Percentiles rank a stretch among this genome's conserved stretches.
phyloP scores from a whole-genome alignment of 2,329 filamentous ascomycete species.

The Septoria petroselini region DNA sequence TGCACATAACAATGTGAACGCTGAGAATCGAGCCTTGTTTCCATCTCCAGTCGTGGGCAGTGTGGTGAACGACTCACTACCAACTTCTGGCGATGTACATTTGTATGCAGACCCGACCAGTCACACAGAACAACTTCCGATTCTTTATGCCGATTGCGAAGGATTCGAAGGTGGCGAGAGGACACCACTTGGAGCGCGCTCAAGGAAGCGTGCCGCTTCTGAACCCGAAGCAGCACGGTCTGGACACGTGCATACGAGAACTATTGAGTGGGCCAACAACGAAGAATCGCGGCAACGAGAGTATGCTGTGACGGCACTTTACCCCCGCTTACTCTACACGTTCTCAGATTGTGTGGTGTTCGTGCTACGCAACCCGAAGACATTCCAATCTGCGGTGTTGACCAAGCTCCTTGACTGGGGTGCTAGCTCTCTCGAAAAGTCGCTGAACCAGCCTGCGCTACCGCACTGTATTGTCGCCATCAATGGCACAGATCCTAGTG shows the following conservation, averaged over 20 bases:
- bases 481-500: slow-evolving; percentile 36
- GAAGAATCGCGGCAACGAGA: slow-evolving; percentile 37
- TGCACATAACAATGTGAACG: slow-evolving; percentile 26
- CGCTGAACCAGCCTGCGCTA: slow-evolving; percentile 54
- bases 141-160: slow-evolving; percentile 54
- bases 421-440: slow-evolving; percentile 51
- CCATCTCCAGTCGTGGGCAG: slow-evolving; percentile 48
- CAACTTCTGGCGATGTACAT: slow-evolving; percentile 53
- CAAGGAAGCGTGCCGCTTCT: slow-evolving; percentile 22
- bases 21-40: slow-evolving; percentile 35
- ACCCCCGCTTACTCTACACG: slow-evolving; percentile 44
- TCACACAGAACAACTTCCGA: slow-evolving; percentile 40
- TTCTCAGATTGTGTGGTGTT: slow-evolving; percentile 48
- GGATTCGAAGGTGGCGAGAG: slow-evolving; percentile 52
- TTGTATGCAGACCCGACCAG: slow-evolving; percentile 51
- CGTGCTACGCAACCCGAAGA: slow-evolving; percentile 42
- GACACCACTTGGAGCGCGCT: slow-evolving; percentile 37
- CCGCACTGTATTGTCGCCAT: slow-evolving; percentile 56
- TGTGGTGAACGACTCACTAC: slow-evolving; percentile 40
- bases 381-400: slow-evolving; percentile 38
- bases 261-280: slow-evolving; percentile 37
- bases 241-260: slow-evolving; percentile 26
- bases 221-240: slow-evolving; percentile 19
- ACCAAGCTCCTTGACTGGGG: slow-evolving; percentile 51
- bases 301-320: slow-evolving; percentile 42